phyloP scores from a whole-genome alignment of 305 asterid genomes.

The Solanum hybrid region DNA sequence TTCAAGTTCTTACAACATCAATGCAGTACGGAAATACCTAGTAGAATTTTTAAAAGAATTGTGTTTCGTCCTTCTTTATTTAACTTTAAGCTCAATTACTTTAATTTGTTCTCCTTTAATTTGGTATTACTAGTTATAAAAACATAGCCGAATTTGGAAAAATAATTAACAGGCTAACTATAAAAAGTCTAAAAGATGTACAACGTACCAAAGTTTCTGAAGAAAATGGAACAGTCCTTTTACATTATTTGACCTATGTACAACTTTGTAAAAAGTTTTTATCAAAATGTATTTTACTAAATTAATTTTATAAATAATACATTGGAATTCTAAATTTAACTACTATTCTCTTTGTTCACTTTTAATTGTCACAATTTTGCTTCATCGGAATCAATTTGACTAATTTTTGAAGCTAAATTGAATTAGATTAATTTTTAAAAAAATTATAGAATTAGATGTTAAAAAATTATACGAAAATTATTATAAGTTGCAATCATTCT shows the following conservation, averaged over 20 bases:
- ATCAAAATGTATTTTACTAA: background rate
- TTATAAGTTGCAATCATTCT: background rate
- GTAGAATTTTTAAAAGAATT: too few relatives aligned
- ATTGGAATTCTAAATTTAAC: background rate
- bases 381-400: too few relatives aligned
- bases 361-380: background rate
- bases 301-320: too few relatives aligned
- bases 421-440: too few relatives aligned
- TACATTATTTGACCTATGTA: background rate
- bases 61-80: background rate
- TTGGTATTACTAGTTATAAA: background rate
- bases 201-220: background rate
- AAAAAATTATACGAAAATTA: too few relatives aligned
- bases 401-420: background rate
- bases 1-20: background rate
- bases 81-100: background rate
- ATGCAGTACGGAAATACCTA: background rate
- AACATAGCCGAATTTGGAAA: background rate
- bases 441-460: background rate
- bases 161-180: background rate
- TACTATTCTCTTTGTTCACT: background rate
- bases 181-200: background rate
- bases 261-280: background rate
- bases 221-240: background rate
- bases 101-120: too few relatives aligned